Evolutionary conservation across 192 early-diverging fungal species (phyloP).

Genomic region (Entophlyctis luteolus): DNA sequence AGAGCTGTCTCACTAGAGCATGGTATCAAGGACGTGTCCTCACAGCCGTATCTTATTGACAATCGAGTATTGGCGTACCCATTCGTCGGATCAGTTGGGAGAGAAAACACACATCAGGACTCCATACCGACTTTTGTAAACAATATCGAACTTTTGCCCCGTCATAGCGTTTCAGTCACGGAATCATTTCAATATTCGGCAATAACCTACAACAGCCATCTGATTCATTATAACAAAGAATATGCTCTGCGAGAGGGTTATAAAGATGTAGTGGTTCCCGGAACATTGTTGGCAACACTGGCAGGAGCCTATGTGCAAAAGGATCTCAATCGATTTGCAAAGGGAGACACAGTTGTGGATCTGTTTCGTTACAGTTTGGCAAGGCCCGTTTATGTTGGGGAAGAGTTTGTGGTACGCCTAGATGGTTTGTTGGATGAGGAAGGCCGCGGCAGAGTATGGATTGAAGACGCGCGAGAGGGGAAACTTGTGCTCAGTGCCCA

Average conservation of each 20-base stretch:
- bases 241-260: constrained; percentile 46
- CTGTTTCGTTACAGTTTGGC: background rate
- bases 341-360: background rate
- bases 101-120: no score
- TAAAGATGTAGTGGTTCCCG: background rate
- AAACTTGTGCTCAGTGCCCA: no score
- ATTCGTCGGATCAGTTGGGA: no score
- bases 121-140: no score
- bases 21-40: no score
- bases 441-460: background rate
- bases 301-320: background rate
- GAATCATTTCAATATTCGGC: constrained; percentile 85
- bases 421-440: background rate
- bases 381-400: background rate
- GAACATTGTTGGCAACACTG: background rate
- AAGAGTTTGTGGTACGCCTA: background rate
- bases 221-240: constrained; percentile 78
- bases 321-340: no score
- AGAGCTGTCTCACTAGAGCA: no score
- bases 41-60: no score
- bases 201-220: constrained; percentile 84
- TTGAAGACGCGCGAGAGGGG: no score
- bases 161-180: constrained; percentile 44
- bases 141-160: no score
- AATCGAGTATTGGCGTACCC: no score